These are phyloP conservation scores for Neostapfia colusana DNA, from an alignment of 176 grass and related monocot genomes.

Conservation along the genomic window DNA sequence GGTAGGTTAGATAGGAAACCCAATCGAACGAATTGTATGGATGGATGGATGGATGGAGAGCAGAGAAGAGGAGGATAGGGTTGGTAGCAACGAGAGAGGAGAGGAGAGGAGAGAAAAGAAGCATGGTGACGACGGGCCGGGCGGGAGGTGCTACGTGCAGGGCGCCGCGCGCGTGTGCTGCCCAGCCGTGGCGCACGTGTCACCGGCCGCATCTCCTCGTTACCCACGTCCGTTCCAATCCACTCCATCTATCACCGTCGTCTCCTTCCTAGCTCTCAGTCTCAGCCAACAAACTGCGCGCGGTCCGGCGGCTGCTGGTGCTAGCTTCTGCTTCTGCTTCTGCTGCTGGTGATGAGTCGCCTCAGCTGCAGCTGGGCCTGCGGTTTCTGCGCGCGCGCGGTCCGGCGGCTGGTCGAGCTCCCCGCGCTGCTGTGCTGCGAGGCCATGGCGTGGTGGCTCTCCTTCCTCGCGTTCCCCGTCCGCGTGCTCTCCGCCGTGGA, in stretches of 20 bases:
- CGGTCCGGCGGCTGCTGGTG: no score
- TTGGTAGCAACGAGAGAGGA: not conserved
- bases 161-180: conserved; percentile 18
- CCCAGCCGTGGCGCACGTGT: conserved; percentile 11
- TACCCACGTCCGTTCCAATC: no score
- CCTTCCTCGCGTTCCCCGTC: conserved; percentile 43
- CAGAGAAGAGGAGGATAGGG: not conserved
- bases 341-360: no score
- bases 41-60: not conserved
- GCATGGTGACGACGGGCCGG: not conserved
- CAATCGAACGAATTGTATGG: not conserved
- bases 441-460: conserved; percentile 33
- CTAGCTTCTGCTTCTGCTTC: no score
- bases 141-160: conserved; percentile 23
- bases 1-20: no score
- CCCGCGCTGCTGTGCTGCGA: conserved; percentile 37
- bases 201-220: no score
- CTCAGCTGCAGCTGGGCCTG: no score
- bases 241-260: no score
- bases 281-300: no score
- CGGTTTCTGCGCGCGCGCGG: not conserved
- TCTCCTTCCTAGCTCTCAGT: no score
- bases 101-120: no score
- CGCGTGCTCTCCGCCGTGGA: conserved; percentile 44
- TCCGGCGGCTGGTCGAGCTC: not conserved